A percentile compares a stretch with the other conserved stretches of the same genome.
Conservation (phyloP, 805 yeast genomes). For the Zygosaccharomyces lentus region DNA sequence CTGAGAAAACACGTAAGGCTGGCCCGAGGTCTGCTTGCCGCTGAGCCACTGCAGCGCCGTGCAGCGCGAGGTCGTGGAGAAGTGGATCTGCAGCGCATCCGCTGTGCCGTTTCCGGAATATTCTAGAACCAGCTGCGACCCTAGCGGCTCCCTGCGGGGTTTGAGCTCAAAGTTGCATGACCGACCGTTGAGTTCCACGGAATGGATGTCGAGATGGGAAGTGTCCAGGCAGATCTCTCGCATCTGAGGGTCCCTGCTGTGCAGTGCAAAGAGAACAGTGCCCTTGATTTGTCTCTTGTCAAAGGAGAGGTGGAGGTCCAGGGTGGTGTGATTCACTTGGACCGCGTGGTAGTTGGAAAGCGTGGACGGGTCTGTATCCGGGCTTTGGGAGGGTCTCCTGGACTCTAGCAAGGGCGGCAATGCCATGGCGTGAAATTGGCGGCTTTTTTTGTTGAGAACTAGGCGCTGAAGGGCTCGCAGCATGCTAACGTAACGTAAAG, state of each 20-base stretch:
- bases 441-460: neutral
- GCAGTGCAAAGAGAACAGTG: constrained; percentile 45
- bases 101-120: constrained; percentile 10
- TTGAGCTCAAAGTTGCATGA: constrained; percentile 27
- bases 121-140: constrained; percentile 47
- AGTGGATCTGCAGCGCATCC: constrained; percentile 42
- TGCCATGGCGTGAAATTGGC: constrained; percentile 3
- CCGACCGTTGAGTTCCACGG: constrained; percentile 43
- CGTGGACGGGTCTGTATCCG: constrained; percentile 73
- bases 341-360: constrained; percentile 64
- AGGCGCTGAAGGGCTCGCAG: neutral
- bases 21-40: constrained; percentile 70
- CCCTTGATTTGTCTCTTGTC: constrained; percentile 51
- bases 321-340: constrained; percentile 45
- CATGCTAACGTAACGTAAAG: neutral
- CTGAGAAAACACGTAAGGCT: constrained; percentile 71
- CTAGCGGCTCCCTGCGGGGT: constrained; percentile 51
- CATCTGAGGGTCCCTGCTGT: constrained; percentile 23
- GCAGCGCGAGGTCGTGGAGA: constrained; percentile 65
- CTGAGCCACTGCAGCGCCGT: constrained; percentile 85
- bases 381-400: constrained; percentile 33
- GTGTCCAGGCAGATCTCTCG: constrained; percentile 59
- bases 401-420: constrained; percentile 28
- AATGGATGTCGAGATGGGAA: constrained; percentile 50
- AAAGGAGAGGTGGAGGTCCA: constrained; percentile 56